Evolutionary conservation across 2,329 filamentous ascomycete species (phyloP), one percentile per base, ranked within the genome.

Genomic region (Penicillium decumbens): DNA sequence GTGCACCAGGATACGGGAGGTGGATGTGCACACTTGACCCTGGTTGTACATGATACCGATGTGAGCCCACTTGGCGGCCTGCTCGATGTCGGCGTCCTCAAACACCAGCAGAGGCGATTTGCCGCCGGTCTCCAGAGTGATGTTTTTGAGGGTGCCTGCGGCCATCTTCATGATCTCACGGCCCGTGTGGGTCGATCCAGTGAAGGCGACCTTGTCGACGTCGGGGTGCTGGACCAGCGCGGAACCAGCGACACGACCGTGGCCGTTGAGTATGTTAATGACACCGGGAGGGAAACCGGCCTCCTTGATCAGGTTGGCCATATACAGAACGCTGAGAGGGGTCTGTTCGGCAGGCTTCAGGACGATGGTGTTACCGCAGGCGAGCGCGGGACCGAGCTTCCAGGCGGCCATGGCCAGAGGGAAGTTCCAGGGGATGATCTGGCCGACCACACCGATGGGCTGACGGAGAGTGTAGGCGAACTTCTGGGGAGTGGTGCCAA

Each of bases 341-440:
- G 58, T 61, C 46, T 61, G 58, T 53, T 61, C 58, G 20, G 58
- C 58, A 13, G 58, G 55, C 55, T 61, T 61, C 30, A 61, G 52
- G 7, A 61, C 58, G 27, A 61, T 50, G 1, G 58, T 61, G 57
- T 61, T 61, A 44, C 58, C 58, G 28, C 58, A 61, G 4, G 58
- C 58, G 38, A 61, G 57, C 3, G 58, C 58, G 28, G 58, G 58
- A n/a, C 58, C 58, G 6, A 61, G 44, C 50, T 61, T 61, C 58
- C 58, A 61, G 20, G 58, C 58, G 20, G 58, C 58, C 58, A 61
- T 61, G 2, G 53, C 55, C 30, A 61, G 50, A 27, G 59, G 88
- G 75, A 89, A 92, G 77, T 92, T 92, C 88, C 88, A 91, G 55
- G 88, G 88, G 63, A 93, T 92, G 66, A 92, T 91, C 72, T 93